Percentiles rank a stretch among this genome's conserved stretches.
Conservation (phyloP, 768 basidiomycete genomes). For the Tylopilus sp. region DNA sequence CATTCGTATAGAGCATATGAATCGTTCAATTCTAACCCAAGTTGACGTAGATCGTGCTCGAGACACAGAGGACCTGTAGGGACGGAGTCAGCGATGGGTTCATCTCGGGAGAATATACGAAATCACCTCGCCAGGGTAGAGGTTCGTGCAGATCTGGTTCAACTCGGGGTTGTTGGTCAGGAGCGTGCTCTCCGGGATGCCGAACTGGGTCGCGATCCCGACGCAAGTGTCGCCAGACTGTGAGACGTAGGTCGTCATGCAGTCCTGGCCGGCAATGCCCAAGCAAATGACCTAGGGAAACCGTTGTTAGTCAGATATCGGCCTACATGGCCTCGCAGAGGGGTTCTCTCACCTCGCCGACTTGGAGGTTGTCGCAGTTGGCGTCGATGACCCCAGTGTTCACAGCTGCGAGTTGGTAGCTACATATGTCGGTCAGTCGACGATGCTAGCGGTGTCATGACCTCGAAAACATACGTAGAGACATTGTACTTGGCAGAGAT, state of each 20-base stretch:
- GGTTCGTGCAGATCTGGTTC: too few relatives aligned
- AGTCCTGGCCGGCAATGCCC: too few relatives aligned
- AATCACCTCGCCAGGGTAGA: too few relatives aligned
- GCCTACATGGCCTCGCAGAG: neutral
- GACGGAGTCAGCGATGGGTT: too few relatives aligned
- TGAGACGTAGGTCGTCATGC: constrained; percentile 48
- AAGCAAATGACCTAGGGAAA: constrained; percentile 44
- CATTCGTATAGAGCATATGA: neutral
- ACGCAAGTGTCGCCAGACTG: constrained; percentile 49
- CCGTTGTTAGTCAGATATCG: neutral
- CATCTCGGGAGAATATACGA: constrained; percentile 54
- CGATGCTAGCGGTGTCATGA: neutral
- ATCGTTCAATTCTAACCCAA: constrained; percentile 8
- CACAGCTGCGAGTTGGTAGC: too few relatives aligned
- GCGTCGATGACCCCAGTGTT: too few relatives aligned
- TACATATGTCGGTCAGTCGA: constrained; percentile 16
- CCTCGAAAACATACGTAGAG: too few relatives aligned
- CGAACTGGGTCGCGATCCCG: constrained; percentile 36
- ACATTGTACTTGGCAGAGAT: too few relatives aligned
- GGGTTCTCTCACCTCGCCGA: too few relatives aligned
- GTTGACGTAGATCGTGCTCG: constrained; percentile 24
- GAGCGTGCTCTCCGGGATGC: too few relatives aligned
- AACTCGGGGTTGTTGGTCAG: too few relatives aligned
- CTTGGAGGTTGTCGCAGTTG: too few relatives aligned
- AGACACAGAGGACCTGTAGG: constrained; percentile 31